phyloP scores from a whole-genome alignment of 805 yeast species.

The Wickerhamiella australiensis region DNA sequence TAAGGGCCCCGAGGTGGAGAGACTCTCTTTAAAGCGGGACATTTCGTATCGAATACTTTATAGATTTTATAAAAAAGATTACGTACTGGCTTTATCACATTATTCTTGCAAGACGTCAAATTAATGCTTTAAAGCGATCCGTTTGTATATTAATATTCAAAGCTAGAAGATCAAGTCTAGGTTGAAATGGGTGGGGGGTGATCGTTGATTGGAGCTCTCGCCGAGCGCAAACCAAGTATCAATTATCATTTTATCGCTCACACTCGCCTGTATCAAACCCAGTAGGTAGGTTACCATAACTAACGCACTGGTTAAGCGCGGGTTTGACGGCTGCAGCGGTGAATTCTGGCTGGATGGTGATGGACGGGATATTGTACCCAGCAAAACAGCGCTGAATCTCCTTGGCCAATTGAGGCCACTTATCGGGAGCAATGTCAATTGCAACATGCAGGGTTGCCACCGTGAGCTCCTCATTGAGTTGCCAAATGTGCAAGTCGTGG shows the following conservation, averaged over 20 bases:
- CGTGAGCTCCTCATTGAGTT: conserved; percentile 70
- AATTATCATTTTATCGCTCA: background rate
- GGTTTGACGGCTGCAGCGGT: conserved; percentile 1
- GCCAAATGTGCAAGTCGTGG: conserved; percentile 96
- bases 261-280: conserved; percentile 4
- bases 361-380: conserved; percentile 76
- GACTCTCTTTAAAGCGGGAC: no score
- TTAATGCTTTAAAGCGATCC: no score
- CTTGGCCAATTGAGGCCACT: conserved; percentile 58
- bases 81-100: no score
- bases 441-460: conserved; percentile 87
- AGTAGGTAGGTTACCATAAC: conserved; percentile 14
- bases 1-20: background rate
- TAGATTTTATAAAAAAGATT: no score
- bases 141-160: no score
- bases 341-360: conserved; percentile 95
- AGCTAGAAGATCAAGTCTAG: no score
- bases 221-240: no score
- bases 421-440: conserved; percentile 48
- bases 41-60: no score
- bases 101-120: no score
- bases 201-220: no score
- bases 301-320: conserved; percentile 12
- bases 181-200: no score
- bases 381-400: conserved; percentile 70